A percentile compares a stretch with the other conserved stretches of the same genome.
Conservation (phyloP, 352 stramenopile genomes). For the Pythium aristosporum region DNA sequence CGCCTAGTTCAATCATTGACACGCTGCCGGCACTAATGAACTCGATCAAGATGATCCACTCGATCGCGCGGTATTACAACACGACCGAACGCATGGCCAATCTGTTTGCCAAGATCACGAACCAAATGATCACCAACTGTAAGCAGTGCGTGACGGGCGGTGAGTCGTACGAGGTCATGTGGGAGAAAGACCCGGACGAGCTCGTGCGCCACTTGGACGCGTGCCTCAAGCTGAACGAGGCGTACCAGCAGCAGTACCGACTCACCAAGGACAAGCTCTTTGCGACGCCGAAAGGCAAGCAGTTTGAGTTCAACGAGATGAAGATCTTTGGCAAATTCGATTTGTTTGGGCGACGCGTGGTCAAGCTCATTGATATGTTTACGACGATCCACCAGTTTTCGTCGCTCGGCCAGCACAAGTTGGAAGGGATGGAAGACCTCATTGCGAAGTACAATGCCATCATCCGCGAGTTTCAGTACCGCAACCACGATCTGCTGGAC, state of each 20-base stretch:
- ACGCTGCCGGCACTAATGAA: constrained; percentile 98
- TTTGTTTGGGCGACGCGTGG: constrained; percentile 95
- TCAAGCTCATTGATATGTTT: constrained; percentile 99
- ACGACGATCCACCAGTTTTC: constrained; percentile 98
- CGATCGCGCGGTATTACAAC: constrained; percentile 98
- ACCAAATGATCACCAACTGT: constrained; percentile 99
- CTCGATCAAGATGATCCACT: constrained; percentile 99
- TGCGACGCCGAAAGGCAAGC: constrained; percentile 94
- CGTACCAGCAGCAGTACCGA: constrained; percentile 98
- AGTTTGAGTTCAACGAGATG: constrained; percentile 99
- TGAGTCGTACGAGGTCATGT: constrained; percentile 90
- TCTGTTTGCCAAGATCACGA: constrained; percentile 97
- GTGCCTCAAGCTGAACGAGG: constrained; percentile 98
- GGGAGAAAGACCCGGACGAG: constrained; percentile 94
- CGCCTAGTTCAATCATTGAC: constrained; percentile 97
- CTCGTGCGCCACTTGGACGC: constrained; percentile 94
- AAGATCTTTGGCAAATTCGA: constrained; percentile 99
- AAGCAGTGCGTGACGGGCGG: constrained; percentile 92
- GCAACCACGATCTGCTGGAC: constrained; percentile 96
- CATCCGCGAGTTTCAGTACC: constrained; percentile 97
- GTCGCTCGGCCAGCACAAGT: constrained; percentile 89
- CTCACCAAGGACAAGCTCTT: constrained; percentile 97
- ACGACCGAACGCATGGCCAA: constrained; percentile 97
- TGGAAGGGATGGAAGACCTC: constrained; percentile 91
- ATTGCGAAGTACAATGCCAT: constrained; percentile 95